phyloP scores from a whole-genome alignment of 1,284 basidiomycete genomes.

The Porogramme epimiltina region DNA sequence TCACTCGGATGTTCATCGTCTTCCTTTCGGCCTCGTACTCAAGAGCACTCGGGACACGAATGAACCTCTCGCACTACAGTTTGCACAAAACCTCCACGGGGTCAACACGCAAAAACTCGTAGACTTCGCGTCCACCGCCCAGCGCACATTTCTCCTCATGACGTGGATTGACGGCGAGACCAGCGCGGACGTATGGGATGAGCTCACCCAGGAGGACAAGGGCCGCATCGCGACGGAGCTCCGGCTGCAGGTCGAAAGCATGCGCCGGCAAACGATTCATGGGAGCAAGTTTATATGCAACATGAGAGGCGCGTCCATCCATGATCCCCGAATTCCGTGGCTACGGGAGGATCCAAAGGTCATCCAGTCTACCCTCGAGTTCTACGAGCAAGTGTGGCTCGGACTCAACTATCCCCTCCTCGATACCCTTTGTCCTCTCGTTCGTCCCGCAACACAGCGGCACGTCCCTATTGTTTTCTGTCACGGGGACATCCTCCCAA shows the following conservation, averaged over 20 bases:
- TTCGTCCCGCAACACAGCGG: slow-evolving; percentile 12
- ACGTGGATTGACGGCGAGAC: slow-evolving; percentile 11
- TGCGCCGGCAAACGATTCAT: background rate
- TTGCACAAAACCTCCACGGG: background rate
- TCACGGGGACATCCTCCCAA: slow-evolving; percentile 14
- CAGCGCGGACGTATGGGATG: slow-evolving; percentile 5
- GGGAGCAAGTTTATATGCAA: slow-evolving; percentile 1
- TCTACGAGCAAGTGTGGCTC: slow-evolving; percentile 16
- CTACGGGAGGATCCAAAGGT: slow-evolving; percentile 9
- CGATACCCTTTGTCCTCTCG: slow-evolving; percentile 1
- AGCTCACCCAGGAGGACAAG: slow-evolving; percentile 11
- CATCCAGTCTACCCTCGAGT: slow-evolving; percentile 5
- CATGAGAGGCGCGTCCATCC: slow-evolving; percentile 4
- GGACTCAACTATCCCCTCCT: slow-evolving; percentile 6
- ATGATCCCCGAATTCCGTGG: slow-evolving; percentile 20
- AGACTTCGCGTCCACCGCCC: no score
- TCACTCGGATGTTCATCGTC: background rate
- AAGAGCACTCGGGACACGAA: no score
- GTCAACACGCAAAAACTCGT: background rate
- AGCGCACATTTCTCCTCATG: slow-evolving; percentile 4
- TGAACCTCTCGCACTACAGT: background rate
- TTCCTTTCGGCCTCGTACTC: background rate
- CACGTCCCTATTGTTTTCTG: slow-evolving; percentile 18
- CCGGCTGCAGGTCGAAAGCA: background rate
- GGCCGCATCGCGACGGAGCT: slow-evolving; percentile 7